These are phyloP conservation scores for Xylaria palmicola DNA, from an alignment of 495 filamentous ascomycete species.

Conservation along the genomic window DNA sequence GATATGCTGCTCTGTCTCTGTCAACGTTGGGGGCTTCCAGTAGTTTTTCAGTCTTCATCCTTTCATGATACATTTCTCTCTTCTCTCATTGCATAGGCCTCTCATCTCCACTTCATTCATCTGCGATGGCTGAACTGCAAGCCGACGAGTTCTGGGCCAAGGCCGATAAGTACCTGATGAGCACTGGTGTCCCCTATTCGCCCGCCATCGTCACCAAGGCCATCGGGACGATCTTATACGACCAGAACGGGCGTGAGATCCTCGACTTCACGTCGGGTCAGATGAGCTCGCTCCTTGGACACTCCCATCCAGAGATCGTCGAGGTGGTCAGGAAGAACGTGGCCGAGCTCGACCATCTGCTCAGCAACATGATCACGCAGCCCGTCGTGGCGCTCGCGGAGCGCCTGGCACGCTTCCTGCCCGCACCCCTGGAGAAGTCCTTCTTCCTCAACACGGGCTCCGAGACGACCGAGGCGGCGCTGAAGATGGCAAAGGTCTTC, in stretches of 20 bases:
- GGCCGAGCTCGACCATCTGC: constrained; percentile 51
- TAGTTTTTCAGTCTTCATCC: too few relatives aligned
- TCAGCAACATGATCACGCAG: constrained; percentile 53
- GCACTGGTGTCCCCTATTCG: constrained; percentile 20
- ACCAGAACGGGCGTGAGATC: constrained; percentile 34
- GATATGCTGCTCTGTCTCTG: neutral
- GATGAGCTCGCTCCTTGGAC: constrained; percentile 57
- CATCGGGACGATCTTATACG: constrained; percentile 19
- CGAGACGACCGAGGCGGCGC: constrained; percentile 56
- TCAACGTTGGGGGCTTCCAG: neutral
- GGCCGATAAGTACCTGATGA: constrained; percentile 17
- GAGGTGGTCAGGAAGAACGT: constrained; percentile 44
- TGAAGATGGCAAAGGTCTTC: constrained; percentile 56
- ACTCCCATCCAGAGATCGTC: constrained; percentile 57
- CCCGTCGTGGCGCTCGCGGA: constrained; percentile 51
- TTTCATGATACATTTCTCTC: neutral
- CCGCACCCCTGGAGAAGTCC: constrained; percentile 48
- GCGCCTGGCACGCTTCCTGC: constrained; percentile 44
- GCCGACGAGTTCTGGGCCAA: constrained; percentile 7
- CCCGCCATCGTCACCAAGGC: constrained; percentile 17
- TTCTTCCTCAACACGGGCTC: constrained; percentile 56
- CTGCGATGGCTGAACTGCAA: neutral
- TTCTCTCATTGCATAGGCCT: too few relatives aligned
- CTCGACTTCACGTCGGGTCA: constrained; percentile 58
- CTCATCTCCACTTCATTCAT: neutral